phyloP scores from a whole-genome alignment of 352 stramenopile genomes.

The Globisporangium echinulatum region DNA sequence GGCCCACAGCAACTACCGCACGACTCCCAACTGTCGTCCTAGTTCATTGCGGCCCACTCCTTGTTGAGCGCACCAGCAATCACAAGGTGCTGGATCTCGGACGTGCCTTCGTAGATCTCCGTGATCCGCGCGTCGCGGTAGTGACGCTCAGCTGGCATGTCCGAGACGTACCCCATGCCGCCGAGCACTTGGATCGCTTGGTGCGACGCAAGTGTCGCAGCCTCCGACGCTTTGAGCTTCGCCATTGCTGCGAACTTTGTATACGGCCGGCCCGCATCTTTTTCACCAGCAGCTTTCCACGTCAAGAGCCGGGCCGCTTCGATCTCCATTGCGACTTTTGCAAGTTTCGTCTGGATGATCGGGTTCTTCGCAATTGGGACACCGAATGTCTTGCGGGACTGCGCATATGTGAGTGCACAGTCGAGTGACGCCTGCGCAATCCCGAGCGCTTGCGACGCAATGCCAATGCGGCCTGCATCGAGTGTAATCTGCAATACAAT shows the following conservation, averaged over 20 bases:
- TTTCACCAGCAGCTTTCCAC: conserved; percentile 90
- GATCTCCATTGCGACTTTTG: conserved; percentile 89
- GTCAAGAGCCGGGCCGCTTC: conserved; percentile 92
- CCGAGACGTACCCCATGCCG: conserved; percentile 93
- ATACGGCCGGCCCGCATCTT: conserved; percentile 87
- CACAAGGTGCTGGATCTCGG: conserved; percentile 96
- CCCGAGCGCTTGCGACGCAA: conserved; percentile 92
- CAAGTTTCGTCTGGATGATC: conserved; percentile 91
- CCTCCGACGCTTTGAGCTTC: conserved; percentile 94
- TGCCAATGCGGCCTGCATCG: conserved; percentile 93
- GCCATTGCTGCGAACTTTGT: conserved; percentile 95
- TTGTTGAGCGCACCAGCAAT: conserved; percentile 95
- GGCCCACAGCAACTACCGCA: background rate
- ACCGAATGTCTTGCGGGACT: conserved; percentile 93
- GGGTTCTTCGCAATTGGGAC: conserved; percentile 88
- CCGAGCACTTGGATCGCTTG: conserved; percentile 96
- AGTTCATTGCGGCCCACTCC: conserved; percentile 84
- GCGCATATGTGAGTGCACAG: conserved; percentile 93
- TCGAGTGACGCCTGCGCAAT: conserved; percentile 96
- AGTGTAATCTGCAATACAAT: conserved; percentile 73
- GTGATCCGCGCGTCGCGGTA: conserved; percentile 97
- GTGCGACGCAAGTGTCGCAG: conserved; percentile 94
- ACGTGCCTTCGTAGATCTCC: conserved; percentile 97
- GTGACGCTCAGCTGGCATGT: conserved; percentile 96
- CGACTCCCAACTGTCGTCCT: background rate